Evolutionary conservation across 495 filamentous ascomycete genomes (phyloP).

Genomic region (Annulohypoxylon bovei): DNA sequence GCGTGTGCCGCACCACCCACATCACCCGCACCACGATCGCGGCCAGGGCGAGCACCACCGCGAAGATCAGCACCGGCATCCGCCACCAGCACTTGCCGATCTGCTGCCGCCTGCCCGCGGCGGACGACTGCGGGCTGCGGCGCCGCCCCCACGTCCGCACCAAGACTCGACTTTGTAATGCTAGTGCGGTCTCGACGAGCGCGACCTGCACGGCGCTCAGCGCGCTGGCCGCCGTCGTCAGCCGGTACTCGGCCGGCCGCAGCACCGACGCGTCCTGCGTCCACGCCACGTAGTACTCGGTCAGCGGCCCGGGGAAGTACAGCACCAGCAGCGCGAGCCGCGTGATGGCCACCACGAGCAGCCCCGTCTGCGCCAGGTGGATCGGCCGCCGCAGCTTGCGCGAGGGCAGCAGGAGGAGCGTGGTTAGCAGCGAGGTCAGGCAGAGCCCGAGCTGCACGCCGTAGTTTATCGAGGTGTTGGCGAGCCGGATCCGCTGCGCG

Average conservation of each 20-base stretch:
- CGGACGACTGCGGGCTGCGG: background rate
- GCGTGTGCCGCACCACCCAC: slow-evolving; percentile 23
- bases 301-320: slow-evolving; percentile 37
- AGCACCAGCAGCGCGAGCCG: slow-evolving; percentile 25
- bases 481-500: slow-evolving; percentile 31
- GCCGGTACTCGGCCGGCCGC: slow-evolving; percentile 7
- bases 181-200: slow-evolving; percentile 23
- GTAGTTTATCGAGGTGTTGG: slow-evolving; percentile 38
- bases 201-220: slow-evolving; percentile 27
- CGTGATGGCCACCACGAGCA: slow-evolving; percentile 1
- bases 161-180: slow-evolving; percentile 24
- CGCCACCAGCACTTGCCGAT: slow-evolving; percentile 17
- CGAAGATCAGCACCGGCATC: slow-evolving; percentile 9
- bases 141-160: slow-evolving; percentile 24
- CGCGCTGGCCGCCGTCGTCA: slow-evolving; percentile 7
- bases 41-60: slow-evolving; percentile 7
- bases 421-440: slow-evolving; percentile 18
- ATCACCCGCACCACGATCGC: slow-evolving; percentile 16
- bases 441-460: slow-evolving; percentile 34
- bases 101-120: background rate
- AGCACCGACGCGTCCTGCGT: slow-evolving; percentile 25
- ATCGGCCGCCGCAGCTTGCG: slow-evolving; percentile 21
- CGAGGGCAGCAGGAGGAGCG: slow-evolving; percentile 25
- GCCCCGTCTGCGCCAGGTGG: slow-evolving; percentile 16
- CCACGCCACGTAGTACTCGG: slow-evolving; percentile 40